These are phyloP conservation scores for Eutrema yunnanense DNA, from an alignment of 345 rosid species.

Conservation along the genomic window DNA sequence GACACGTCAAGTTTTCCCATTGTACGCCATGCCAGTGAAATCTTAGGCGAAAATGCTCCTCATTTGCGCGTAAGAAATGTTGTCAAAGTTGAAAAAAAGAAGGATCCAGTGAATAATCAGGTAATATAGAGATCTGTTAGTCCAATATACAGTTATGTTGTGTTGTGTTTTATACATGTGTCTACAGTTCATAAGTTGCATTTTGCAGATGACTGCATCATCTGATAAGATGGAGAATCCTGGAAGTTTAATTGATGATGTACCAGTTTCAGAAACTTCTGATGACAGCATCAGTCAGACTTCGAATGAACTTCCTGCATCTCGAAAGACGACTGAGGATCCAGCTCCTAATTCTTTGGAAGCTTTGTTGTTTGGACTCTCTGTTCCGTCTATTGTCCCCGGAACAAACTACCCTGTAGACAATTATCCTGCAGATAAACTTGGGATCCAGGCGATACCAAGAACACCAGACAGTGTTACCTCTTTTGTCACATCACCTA, in stretches of 20 bases:
- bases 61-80: slow-evolving; percentile 20
- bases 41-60: slow-evolving; percentile 26
- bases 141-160: neutral
- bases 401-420: slow-evolving; percentile 10
- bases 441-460: slow-evolving; percentile 10
- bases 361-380: slow-evolving; percentile 48
- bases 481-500: slow-evolving; percentile 22
- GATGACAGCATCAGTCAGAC: slow-evolving; percentile 27
- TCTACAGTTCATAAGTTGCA: neutral
- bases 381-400: slow-evolving; percentile 33
- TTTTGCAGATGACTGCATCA: slow-evolving; percentile 35
- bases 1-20: slow-evolving; percentile 28
- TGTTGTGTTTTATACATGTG: neutral
- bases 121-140: neutral
- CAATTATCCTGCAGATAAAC: slow-evolving; percentile 8
- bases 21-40: slow-evolving; percentile 34
- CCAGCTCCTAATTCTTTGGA: slow-evolving; percentile 52
- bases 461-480: neutral
- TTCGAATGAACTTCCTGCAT: slow-evolving; percentile 23
- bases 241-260: slow-evolving; percentile 38
- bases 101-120: slow-evolving; percentile 10
- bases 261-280: slow-evolving; percentile 23
- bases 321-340: slow-evolving; percentile 23
- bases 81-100: slow-evolving; percentile 24
- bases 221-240: slow-evolving; percentile 19